Evolutionary conservation across 139 green algal species (phyloP), one percentile per base, ranked within the genome.

Genomic region (Volvox reticuliferus): DNA sequence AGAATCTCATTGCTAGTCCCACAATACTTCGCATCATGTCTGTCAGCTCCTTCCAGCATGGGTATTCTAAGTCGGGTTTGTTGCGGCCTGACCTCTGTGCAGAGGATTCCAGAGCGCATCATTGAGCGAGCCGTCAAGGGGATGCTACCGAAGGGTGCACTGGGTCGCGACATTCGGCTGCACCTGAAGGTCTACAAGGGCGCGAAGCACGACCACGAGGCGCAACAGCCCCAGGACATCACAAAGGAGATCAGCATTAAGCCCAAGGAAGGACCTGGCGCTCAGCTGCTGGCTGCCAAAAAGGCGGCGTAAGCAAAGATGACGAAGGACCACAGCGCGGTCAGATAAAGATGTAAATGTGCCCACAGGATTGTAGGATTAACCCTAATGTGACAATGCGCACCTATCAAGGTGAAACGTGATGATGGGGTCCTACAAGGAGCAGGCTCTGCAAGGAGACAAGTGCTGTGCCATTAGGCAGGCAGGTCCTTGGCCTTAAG

Each of bases 121-220:
- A 93, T 99, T 67, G 98, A 99, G 95, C 96, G 97, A 82, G 98
- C 98, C 0, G 97, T 99, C 2, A 97, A 97, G 92, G 98, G 98
- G 83, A 99, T 99, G 98, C 94, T 99, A 88, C 98, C 98, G 77
- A 99, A 99, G 94, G 97, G 97, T 67, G 88, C 94, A 55, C 93
- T 99, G 32, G 98, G 98, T 28, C 93, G 94, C 33, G 75, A 95
- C 75, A 96, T 99, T 68, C 97, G 97, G 90, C 95, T 94, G 79
- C 98, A 99, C 95, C 95, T 99, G 32, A 99, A 99, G 97, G 96
- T 91, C 65, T 99, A 96, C 96, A 97, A 97, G 92, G 98, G 98
- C 32, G 14, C 94, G 21, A 91, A 91, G 20, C 98, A 99, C 95
- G 97, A 98, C 0, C 98, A 99, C 93, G 93, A 93, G 37, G 98